Conservation (phyloP, 1,284 basidiomycete genomes). For the Irpex sp. region DNA sequence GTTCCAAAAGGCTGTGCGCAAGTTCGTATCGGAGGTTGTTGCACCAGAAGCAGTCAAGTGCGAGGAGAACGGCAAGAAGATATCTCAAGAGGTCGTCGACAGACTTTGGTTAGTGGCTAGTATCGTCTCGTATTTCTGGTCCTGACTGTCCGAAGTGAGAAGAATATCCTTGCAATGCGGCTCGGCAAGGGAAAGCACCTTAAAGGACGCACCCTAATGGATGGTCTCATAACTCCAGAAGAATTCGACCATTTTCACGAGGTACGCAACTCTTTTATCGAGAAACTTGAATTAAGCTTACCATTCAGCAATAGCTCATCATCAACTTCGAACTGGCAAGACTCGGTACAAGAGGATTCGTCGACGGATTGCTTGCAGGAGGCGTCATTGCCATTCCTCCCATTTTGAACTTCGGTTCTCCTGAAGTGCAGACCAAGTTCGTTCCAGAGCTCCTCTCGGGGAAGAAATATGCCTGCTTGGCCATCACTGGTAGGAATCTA, state of each 20-base stretch:
- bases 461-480: conserved; percentile 76
- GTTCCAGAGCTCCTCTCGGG: conserved; percentile 68
- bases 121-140: neutral
- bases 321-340: conserved; percentile 86
- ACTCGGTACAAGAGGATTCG: conserved; percentile 80
- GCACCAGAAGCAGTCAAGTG: conserved; percentile 62
- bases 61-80: conserved; percentile 79
- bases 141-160: conserved; percentile 38
- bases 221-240: conserved; percentile 84
- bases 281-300: neutral
- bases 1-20: conserved; percentile 64
- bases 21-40: conserved; percentile 63
- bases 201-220: conserved; percentile 81
- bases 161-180: conserved; percentile 89
- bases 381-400: conserved; percentile 85
- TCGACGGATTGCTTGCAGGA: conserved; percentile 80
- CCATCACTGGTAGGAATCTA: conserved; percentile 42
- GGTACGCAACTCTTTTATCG: conserved; percentile 29
- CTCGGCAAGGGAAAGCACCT: conserved; percentile 89
- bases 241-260: conserved; percentile 85
- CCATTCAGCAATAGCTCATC: conserved; percentile 48
- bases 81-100: conserved; percentile 72
- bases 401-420: conserved; percentile 81
- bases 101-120: conserved; percentile 53
- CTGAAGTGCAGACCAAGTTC: conserved; percentile 73